phyloP scores from a whole-genome alignment of 495 filamentous ascomycete genomes.

The Penicillium ochrochloron region DNA sequence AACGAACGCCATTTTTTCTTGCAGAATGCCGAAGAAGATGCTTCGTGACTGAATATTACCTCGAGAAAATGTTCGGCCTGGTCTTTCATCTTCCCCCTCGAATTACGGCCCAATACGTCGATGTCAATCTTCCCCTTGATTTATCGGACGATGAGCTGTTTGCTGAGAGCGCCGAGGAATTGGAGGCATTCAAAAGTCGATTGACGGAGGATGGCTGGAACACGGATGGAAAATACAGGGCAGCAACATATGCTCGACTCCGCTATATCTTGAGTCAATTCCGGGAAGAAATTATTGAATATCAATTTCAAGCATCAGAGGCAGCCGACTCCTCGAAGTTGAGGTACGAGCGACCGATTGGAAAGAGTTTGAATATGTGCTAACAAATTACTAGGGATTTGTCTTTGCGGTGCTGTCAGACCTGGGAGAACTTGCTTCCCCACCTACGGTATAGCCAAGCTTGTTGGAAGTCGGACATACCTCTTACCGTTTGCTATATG shows the following conservation, averaged over 20 bases:
- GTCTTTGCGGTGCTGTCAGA: constrained; percentile 18
- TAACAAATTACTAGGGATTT: constrained; percentile 16
- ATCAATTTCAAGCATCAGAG: constrained; percentile 22
- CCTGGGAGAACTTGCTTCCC: constrained; percentile 21
- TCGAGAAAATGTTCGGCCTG: constrained; percentile 29
- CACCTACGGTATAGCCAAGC: constrained; percentile 22
- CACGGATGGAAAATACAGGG: constrained; percentile 18
- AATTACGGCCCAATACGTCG: constrained; percentile 23
- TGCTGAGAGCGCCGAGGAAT: constrained; percentile 3
- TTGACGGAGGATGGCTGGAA: constrained; percentile 25
- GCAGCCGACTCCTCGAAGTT: constrained; percentile 17
- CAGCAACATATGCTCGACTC: constrained; percentile 27
- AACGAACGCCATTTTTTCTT: constrained; percentile 26
- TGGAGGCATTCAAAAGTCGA: constrained; percentile 11
- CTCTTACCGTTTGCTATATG: constrained; percentile 19
- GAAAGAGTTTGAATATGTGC: not conserved
- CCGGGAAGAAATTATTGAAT: constrained; percentile 29
- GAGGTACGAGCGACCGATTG: constrained; percentile 16
- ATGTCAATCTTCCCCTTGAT: constrained; percentile 28
- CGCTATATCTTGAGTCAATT: constrained; percentile 26
- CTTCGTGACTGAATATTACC: constrained; percentile 25
- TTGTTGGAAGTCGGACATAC: constrained; percentile 25
- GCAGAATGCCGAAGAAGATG: constrained; percentile 25
- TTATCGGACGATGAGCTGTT: constrained; percentile 24
- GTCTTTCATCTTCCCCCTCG: constrained; percentile 28